Evolutionary conservation across 805 yeast species (phyloP).

Genomic region (Candida insectorum): DNA sequence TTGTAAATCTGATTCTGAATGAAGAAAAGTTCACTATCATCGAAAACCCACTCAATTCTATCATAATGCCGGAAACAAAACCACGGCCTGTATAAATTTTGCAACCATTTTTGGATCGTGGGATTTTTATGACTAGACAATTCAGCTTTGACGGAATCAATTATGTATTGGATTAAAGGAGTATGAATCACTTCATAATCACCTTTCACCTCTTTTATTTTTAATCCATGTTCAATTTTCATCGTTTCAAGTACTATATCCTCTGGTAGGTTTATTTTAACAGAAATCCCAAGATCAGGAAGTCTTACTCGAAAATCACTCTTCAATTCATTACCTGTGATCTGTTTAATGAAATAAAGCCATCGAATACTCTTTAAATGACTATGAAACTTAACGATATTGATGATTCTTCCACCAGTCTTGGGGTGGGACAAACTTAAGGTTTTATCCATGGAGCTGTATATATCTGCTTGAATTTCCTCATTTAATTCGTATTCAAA

Average conservation of each 20-base stretch:
- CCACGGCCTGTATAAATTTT: slow-evolving; percentile 37
- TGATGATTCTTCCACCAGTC: slow-evolving; percentile 25
- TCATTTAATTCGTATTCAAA: slow-evolving; percentile 14
- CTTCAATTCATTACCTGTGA: slow-evolving; percentile 35
- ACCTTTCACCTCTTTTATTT: slow-evolving; percentile 5
- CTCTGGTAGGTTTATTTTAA: slow-evolving; percentile 49
- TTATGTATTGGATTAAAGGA: slow-evolving; percentile 34
- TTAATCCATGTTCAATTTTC: neutral
- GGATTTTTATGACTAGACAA: neutral
- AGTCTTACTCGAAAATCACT: slow-evolving; percentile 33
- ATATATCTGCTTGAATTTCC: slow-evolving; percentile 44
- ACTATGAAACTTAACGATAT: slow-evolving; percentile 55
- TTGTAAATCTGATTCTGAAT: slow-evolving; percentile 29
- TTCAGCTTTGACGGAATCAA: slow-evolving; percentile 25
- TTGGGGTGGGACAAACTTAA: slow-evolving; percentile 42
- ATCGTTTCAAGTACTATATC: slow-evolving; percentile 16
- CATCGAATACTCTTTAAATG: slow-evolving; percentile 56
- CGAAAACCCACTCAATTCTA: slow-evolving; percentile 53
- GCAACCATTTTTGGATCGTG: slow-evolving; percentile 13
- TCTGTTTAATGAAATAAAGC: slow-evolving; percentile 54
- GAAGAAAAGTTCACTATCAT: slow-evolving; percentile 25
- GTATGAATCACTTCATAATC: slow-evolving; percentile 25
- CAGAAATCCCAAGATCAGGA: slow-evolving; percentile 42
- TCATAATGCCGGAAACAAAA: slow-evolving; percentile 66
- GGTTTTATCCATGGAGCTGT: slow-evolving; percentile 68